These are phyloP conservation scores for Senna tora DNA, from an alignment of 306 rosid genomes.

Conservation along the genomic window DNA sequence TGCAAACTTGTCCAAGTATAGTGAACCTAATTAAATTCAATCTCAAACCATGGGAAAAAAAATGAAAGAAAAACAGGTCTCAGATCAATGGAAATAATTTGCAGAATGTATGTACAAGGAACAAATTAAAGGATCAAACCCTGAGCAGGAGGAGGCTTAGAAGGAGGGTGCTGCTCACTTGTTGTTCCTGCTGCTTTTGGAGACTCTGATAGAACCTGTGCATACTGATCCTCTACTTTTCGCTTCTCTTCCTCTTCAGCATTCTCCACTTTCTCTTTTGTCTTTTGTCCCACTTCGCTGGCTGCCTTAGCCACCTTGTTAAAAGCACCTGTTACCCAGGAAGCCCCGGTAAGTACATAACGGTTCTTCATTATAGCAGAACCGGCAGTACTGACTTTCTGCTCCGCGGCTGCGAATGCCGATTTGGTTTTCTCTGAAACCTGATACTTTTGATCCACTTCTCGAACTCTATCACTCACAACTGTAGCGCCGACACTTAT, in stretches of 20 bases:
- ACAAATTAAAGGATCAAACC: constrained; percentile 64
- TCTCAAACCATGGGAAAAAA: constrained; percentile 33
- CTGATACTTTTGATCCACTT: constrained; percentile 91
- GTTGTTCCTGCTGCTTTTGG: constrained; percentile 61
- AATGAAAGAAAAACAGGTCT: constrained; percentile 31
- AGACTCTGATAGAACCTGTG: constrained; percentile 65
- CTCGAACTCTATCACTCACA: constrained; percentile 84
- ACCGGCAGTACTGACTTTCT: constrained; percentile 81
- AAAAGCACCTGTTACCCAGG: constrained; percentile 90
- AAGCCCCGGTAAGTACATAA: constrained; percentile 68
- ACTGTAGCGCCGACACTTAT: constrained; percentile 75
- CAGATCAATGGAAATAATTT: constrained; percentile 34
- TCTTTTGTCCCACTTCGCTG: constrained; percentile 88
- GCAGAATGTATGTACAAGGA: constrained; percentile 53
- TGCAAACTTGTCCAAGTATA: constrained; percentile 41
- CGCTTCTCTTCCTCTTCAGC: constrained; percentile 72
- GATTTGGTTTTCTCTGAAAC: constrained; percentile 96
- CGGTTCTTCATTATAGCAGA: constrained; percentile 93
- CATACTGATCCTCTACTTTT: constrained; percentile 65
- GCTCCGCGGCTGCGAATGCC: constrained; percentile 93
- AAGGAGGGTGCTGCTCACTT: constrained; percentile 49
- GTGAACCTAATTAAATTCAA: constrained; percentile 45
- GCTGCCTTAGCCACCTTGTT: constrained; percentile 91
- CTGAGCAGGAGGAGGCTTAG: constrained; percentile 66
- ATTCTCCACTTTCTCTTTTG: constrained; percentile 72